Percentiles rank a stretch among this genome's conserved stretches.
Evolutionary conservation across 2,329 filamentous ascomycete species (phyloP).

Genomic region (Penicillium sp.): DNA sequence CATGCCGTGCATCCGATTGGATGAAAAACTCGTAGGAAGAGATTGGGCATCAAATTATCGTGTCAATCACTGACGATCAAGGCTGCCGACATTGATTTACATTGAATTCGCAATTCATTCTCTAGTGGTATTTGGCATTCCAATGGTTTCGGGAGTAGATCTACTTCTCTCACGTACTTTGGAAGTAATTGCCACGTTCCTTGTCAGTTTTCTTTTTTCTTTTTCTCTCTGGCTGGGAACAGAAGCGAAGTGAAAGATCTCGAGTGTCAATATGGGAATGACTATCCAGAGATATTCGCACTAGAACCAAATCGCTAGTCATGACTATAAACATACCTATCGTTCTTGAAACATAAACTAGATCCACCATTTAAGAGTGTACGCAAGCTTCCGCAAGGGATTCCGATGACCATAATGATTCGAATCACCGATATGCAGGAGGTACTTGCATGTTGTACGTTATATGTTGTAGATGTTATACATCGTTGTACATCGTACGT

Average conservation of each 20-base stretch:
- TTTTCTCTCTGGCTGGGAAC: no score
- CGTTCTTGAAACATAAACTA: background rate
- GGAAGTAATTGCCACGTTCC: background rate
- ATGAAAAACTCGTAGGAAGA: background rate
- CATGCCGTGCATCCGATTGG: constrained; percentile 6
- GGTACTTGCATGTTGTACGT: background rate
- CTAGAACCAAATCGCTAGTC: background rate
- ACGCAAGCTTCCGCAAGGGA: constrained; percentile 19
- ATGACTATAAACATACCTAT: background rate
- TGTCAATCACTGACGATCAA: background rate
- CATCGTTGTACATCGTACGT: background rate
- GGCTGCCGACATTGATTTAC: background rate
- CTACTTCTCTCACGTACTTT: background rate
- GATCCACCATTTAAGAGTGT: background rate
- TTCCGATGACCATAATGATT: background rate
- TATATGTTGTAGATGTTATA: background rate
- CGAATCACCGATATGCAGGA: background rate
- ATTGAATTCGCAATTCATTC: constrained; percentile 1
- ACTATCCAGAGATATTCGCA: constrained; percentile 2
- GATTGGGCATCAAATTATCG: background rate
- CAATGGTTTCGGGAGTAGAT: background rate
- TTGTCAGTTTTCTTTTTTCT: no score
- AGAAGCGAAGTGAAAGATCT: background rate
- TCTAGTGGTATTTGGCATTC: constrained; percentile 1
- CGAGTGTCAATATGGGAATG: background rate